A percentile compares a stretch with the other conserved stretches of the same genome.
These are phyloP conservation scores for Epichloe scottii DNA, from an alignment of 2,329 filamentous ascomycete species.

Conservation along the genomic window DNA sequence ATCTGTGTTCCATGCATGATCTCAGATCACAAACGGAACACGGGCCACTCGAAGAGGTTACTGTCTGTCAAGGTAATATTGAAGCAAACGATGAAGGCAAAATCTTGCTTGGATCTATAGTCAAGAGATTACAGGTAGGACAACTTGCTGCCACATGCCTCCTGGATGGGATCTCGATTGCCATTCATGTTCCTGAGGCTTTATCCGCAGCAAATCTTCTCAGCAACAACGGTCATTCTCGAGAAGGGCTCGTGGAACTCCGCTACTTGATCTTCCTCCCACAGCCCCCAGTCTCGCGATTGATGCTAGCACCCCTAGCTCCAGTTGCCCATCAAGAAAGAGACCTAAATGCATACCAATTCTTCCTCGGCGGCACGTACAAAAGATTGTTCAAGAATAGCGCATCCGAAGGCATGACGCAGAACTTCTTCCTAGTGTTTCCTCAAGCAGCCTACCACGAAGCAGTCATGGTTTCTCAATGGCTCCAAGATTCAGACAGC, in stretches of 20 bases:
- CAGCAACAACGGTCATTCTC: background rate
- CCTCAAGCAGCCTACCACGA: conserved; percentile 24
- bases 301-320: conserved; percentile 15
- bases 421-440: conserved; percentile 36
- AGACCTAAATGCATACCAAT: conserved; percentile 13
- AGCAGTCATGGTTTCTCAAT: conserved; percentile 27
- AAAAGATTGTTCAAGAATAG: conserved; percentile 13
- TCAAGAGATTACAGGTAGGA: conserved; percentile 22
- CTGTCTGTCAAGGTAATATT: conserved; percentile 12
- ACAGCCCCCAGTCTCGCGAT: conserved; percentile 7
- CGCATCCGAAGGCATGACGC: conserved; percentile 8
- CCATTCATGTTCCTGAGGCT: conserved; percentile 20
- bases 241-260: conserved; percentile 11
- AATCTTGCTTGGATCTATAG: conserved; percentile 15
- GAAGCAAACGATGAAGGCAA: conserved; percentile 4
- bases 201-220: too few relatives aligned
- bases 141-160: conserved; percentile 25
- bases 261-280: conserved; percentile 26
- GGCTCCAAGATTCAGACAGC: conserved; percentile 29
- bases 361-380: conserved; percentile 21
- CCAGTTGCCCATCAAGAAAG: background rate
- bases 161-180: conserved; percentile 15
- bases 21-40: conserved; percentile 12
- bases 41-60: conserved; percentile 3
- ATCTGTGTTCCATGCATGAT: conserved; percentile 21